phyloP scores from a whole-genome alignment of 1,284 basidiomycete genomes.

The Ustilago bromivora region DNA sequence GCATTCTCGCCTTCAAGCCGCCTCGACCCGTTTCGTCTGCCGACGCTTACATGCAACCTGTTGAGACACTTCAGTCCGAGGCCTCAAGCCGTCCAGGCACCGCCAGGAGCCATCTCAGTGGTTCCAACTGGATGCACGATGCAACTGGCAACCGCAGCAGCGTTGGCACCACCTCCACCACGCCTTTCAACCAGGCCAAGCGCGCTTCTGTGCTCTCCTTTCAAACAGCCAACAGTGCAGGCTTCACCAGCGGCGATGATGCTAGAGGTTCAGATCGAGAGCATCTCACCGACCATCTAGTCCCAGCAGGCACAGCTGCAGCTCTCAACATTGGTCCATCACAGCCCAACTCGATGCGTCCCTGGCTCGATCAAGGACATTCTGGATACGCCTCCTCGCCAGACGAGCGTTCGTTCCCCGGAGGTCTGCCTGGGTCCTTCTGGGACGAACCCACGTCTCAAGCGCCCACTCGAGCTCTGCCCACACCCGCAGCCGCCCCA shows the following conservation, averaged over 20 bases:
- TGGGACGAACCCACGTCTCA: constrained; percentile 33
- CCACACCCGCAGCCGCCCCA: background rate
- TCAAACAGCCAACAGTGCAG: constrained; percentile 63
- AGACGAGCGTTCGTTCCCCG: constrained; percentile 43
- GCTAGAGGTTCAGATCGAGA: constrained; percentile 33
- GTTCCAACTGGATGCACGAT: constrained; percentile 45
- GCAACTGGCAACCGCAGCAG: constrained; percentile 47
- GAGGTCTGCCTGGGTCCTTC: constrained; percentile 39
- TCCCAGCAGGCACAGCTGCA: background rate
- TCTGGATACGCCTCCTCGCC: constrained; percentile 31
- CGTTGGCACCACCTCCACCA: constrained; percentile 38
- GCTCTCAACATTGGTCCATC: constrained; percentile 1
- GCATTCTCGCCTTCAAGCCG: constrained; percentile 6
- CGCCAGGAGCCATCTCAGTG: constrained; percentile 49
- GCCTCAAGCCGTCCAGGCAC: constrained; percentile 42
- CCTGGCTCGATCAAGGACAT: constrained; percentile 33
- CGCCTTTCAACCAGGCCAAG: constrained; percentile 36
- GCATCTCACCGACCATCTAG: constrained; percentile 14
- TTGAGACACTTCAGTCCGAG: constrained; percentile 35
- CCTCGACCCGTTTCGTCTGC: constrained; percentile 47
- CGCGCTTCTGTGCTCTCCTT: constrained; percentile 62
- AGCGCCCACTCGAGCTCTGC: background rate
- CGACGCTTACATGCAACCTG: constrained; percentile 45
- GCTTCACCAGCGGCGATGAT: constrained; percentile 53
- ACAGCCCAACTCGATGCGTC: constrained; percentile 16